Evolutionary conservation across 2,329 filamentous ascomycete genomes (phyloP), one percentile per base, ranked within the genome.

Genomic region (Scolecobasidium constrictum): DNA sequence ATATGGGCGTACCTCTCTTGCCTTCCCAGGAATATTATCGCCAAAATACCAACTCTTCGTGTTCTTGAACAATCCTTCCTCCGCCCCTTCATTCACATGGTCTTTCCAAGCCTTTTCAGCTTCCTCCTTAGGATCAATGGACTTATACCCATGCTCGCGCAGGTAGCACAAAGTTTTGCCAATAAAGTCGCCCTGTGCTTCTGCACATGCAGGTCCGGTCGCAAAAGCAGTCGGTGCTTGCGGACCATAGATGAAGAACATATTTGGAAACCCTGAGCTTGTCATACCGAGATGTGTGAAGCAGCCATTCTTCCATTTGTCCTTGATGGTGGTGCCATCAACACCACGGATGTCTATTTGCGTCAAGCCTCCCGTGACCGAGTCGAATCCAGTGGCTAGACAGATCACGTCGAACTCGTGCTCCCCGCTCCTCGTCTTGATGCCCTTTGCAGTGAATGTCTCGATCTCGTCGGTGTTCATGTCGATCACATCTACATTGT

Each of bases 251-350:
- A 17, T 22, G 19, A 43, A 12, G 17, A 43, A 22, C 21, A 43
- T 22, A 34, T 43, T 43, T 26, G 40, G 40, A 16, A 43, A 43
- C 2, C 21, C 34, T n/a, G 18, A 5, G 15, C 18, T 23, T 13
- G 21, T 18, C 19, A 43, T 54, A 11, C 73, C 75, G 53, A 78
- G 74, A 0, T 78, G 59, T 0, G 74, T 77, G 1, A 59, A 51
- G 0, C 68, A 52, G 0, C 68, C 71, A 1, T 62, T 55, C 17
- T 56, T 55, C 53, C 69, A 73, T 48, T 69, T 69, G 3, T 69
- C 57, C 6, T 64, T 62, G 23, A 77, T 54, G 6, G 66, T 57
- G 4, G 56, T 45, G 1, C 67, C 67, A 23, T 62, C 51, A 5
- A 66, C 62, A 16, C 74, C 74, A 17, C 51, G 54, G 38, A 73